Evolutionary conservation across 2,329 filamentous ascomycete genomes (phyloP), one percentile per base, ranked within the genome.

Genomic region (Cytospora paraplurivora): DNA sequence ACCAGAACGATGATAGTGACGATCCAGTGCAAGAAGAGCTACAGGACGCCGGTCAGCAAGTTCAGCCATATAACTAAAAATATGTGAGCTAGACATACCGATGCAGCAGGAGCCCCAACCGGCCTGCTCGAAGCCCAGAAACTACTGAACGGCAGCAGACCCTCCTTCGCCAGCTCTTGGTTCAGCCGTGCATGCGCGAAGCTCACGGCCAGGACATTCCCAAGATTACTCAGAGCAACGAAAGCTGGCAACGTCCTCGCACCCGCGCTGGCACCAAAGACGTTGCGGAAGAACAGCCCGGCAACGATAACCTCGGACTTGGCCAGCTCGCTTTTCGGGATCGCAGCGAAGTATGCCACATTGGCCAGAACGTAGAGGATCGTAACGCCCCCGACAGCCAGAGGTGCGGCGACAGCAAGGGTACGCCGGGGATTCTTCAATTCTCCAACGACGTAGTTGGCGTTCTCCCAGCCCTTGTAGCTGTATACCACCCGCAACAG

Each of bases 121-220:
- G 88, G 88, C 72, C 81, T 83, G 70, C 85, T 88, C 4, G 86
- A 89, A 0, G 88, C 88, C 85, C 86, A 91, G 71, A 91, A 84
- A 2, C 80, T 79, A 65, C 85, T 86, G 61, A 82, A 88, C 0
- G 89, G 89, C 15, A 91, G 70, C 6, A 91, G 76, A 0, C 88
- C 88, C 69, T 92, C 88, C 69, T 89, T 89, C 0, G 85, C 89
- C 52, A 91, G 77, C 72, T 91, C 88, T 67, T 88, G 85, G 67
- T 85, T 87, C 11, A 88, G 68, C 0, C 85, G 79, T 0, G 85
- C 76, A 59, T 87, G 83, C 0, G 84, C 80, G 68, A 88, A 88
- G 61, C 81, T 85, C 44, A 87, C 82, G 13, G 85, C 84, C 13
- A 88, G 74, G 1, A 89, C 84, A 57, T 87, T 86, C 4, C 84